phyloP scores from a whole-genome alignment of 2,329 filamentous ascomycete species.

The Penicillium expansum region DNA sequence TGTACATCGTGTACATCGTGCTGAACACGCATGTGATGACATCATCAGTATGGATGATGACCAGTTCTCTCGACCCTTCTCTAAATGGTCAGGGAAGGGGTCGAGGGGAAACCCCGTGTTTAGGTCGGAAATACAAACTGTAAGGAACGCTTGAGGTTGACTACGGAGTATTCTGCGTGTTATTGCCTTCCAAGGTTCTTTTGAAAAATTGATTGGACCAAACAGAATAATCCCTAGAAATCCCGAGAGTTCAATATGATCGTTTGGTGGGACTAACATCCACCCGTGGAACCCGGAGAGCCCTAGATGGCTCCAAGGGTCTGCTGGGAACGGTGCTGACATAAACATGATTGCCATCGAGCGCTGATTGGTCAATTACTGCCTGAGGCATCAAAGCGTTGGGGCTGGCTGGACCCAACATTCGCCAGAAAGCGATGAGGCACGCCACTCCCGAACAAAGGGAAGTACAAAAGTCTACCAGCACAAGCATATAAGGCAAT shows the following conservation, averaged over 20 bases:
- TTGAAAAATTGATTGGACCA: background rate
- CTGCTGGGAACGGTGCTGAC: background rate
- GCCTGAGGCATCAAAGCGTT: slow-evolving; percentile 31
- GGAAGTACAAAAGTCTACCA: slow-evolving; percentile 5
- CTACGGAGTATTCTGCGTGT: background rate
- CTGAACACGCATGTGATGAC: background rate
- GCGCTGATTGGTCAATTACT: background rate
- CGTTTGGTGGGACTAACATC: background rate
- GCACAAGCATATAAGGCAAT: slow-evolving; percentile 5
- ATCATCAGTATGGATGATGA: background rate
- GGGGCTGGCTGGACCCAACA: slow-evolving; percentile 32
- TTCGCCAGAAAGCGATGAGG: slow-evolving; percentile 11
- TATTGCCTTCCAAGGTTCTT: background rate
- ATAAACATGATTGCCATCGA: background rate
- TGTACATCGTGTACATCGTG: background rate
- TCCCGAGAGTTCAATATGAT: background rate
- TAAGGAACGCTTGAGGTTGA: background rate
- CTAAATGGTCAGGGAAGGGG: background rate
- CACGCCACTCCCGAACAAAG: slow-evolving; percentile 16
- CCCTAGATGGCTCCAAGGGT: background rate
- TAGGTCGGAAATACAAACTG: background rate
- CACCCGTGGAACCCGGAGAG: background rate
- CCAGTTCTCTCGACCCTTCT: background rate
- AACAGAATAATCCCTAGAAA: background rate
- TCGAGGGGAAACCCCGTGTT: background rate